Percentiles rank a stretch among this genome's conserved stretches.
Conservation (phyloP, 2,329 filamentous ascomycete species). For the Tricladium varicosporioides region DNA sequence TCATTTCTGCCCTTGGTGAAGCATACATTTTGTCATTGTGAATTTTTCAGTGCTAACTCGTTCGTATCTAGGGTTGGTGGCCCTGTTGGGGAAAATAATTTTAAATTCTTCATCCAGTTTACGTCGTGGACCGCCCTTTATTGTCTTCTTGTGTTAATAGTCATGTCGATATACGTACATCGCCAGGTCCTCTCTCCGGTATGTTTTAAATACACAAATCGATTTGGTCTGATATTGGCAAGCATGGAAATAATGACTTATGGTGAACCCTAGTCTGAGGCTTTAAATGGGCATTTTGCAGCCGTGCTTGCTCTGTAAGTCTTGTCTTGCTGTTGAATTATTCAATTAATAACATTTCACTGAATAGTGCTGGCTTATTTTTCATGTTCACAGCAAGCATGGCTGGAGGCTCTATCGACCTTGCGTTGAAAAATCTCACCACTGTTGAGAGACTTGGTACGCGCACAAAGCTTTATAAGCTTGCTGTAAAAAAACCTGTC, state of each 20-base stretch:
- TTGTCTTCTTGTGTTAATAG: conserved; percentile 61
- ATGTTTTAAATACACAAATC: background rate
- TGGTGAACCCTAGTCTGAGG: conserved; percentile 27
- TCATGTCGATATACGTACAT: conserved; percentile 60
- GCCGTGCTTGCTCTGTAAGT: conserved; percentile 40
- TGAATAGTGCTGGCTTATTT: conserved; percentile 60
- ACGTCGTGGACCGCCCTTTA: conserved; percentile 69
- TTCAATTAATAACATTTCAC: too few relatives aligned
- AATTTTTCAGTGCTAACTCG: background rate
- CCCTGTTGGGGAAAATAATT: conserved; percentile 80
- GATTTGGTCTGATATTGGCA: too few relatives aligned
- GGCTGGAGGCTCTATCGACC: conserved; percentile 68
- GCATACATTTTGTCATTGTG: background rate
- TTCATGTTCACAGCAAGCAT: conserved; percentile 78
- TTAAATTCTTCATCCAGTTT: conserved; percentile 94
- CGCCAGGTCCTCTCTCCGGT: conserved; percentile 40
- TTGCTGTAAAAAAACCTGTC: conserved; percentile 68
- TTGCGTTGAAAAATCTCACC: conserved; percentile 72
- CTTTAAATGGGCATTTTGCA: conserved; percentile 58
- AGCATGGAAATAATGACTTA: background rate
- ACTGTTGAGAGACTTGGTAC: conserved; percentile 76
- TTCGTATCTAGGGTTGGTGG: conserved; percentile 70
- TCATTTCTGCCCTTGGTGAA: conserved; percentile 83
- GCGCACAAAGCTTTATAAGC: conserved; percentile 60
- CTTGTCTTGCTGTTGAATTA: too few relatives aligned